Evolutionary conservation across 2,329 filamentous ascomycete genomes (phyloP).

Genomic region (Cadophora sp.): DNA sequence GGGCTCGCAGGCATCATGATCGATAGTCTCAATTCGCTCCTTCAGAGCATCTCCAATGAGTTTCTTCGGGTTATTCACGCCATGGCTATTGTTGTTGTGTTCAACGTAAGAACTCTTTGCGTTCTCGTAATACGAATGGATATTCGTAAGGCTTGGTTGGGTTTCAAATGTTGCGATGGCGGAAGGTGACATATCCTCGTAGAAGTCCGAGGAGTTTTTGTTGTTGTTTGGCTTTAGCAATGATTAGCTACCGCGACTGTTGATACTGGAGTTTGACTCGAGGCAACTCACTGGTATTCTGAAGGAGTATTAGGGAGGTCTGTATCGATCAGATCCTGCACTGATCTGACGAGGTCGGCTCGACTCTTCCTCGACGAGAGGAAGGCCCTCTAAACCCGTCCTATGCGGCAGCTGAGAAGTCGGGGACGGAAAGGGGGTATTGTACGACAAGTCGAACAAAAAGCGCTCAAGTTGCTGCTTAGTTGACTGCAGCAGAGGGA

Average conservation of each 20-base stretch:
- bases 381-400: slow-evolving; percentile 97
- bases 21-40: slow-evolving; percentile 81
- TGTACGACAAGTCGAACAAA: slow-evolving; percentile 57
- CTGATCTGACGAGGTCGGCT: slow-evolving; percentile 94
- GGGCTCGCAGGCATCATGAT: slow-evolving; percentile 86
- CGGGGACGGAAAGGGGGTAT: slow-evolving; percentile 63
- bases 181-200: slow-evolving; percentile 70
- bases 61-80: slow-evolving; percentile 65
- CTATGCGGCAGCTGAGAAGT: slow-evolving; percentile 99
- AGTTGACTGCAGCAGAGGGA: slow-evolving; percentile 57
- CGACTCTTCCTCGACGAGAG: slow-evolving; percentile 99
- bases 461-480: slow-evolving; percentile 56
- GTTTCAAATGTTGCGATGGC: slow-evolving; percentile 60
- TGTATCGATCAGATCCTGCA: slow-evolving; percentile 90
- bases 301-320: slow-evolving; percentile 83
- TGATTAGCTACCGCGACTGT: slow-evolving; percentile 16
- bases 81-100: slow-evolving; percentile 32
- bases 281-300: slow-evolving; percentile 36
- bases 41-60: slow-evolving; percentile 88
- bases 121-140: slow-evolving; percentile 41
- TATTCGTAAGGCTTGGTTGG: slow-evolving; percentile 42
- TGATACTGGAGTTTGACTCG: background rate
- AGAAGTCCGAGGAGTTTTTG: slow-evolving; percentile 33
- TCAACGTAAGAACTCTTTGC: slow-evolving; percentile 39
- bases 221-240: slow-evolving; percentile 6